Conservation (phyloP, 768 basidiomycete species). For the Leccinum olivaceopallidum region DNA sequence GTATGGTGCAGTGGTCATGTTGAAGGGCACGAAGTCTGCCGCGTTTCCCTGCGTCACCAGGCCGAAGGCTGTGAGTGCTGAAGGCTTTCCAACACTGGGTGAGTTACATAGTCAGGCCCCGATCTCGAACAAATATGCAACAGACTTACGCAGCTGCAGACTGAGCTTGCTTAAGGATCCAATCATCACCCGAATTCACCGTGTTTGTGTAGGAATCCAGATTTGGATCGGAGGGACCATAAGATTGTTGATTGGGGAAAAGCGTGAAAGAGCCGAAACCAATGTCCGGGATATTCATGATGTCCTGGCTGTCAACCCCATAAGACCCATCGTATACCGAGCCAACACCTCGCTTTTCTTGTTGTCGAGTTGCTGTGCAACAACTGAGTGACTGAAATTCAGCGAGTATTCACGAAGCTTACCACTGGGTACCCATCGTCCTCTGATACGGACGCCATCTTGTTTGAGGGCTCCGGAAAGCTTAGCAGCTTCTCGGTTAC, state of each 20-base stretch:
- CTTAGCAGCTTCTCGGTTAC: conserved; percentile 37
- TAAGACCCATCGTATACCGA: conserved; percentile 60
- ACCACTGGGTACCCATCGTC: conserved; percentile 61
- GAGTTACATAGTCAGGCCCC: conserved; percentile 6
- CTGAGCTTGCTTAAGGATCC: conserved; percentile 54
- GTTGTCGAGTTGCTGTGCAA: conserved; percentile 46
- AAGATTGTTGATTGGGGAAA: conserved; percentile 68
- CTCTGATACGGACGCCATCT: conserved; percentile 53
- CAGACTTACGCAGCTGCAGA: conserved; percentile 43
- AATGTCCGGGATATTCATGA: conserved; percentile 55
- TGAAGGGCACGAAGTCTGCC: conserved; percentile 62
- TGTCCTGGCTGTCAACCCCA: conserved; percentile 69
- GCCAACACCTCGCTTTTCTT: conserved; percentile 44
- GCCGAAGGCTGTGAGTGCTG: conserved; percentile 56
- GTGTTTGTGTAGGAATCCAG: conserved; percentile 53
- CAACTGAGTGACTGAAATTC: conserved; percentile 2
- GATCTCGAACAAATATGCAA: neutral
- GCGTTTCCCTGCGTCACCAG: conserved; percentile 58
- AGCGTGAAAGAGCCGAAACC: conserved; percentile 61
- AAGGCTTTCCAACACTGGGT: conserved; percentile 55
- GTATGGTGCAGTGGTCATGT: conserved; percentile 46
- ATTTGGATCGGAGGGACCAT: conserved; percentile 49
- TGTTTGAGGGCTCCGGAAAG: conserved; percentile 33
- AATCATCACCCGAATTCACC: conserved; percentile 49
- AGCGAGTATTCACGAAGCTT: conserved; percentile 14